Conservation (phyloP, 2,329 filamentous ascomycete species). For the Byssoonygena ceratinophila region DNA sequence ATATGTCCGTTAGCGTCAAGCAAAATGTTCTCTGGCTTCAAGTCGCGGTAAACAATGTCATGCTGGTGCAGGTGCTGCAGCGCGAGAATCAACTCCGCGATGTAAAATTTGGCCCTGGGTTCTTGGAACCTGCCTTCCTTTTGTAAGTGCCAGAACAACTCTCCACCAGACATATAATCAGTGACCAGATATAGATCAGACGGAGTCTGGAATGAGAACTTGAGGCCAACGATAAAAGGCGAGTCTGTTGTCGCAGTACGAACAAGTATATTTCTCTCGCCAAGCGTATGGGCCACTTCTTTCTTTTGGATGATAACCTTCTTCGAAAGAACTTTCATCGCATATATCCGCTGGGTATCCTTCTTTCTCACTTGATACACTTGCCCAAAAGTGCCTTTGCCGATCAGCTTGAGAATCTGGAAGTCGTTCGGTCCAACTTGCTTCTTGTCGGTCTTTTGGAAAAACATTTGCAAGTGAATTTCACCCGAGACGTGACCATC, state of each 20-base stretch:
- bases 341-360: slow-evolving; percentile 90
- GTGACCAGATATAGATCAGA: slow-evolving; percentile 97
- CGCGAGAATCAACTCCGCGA: slow-evolving; percentile 89
- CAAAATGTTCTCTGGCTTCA: slow-evolving; percentile 96
- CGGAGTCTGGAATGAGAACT: slow-evolving; percentile 97
- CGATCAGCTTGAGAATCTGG: slow-evolving; percentile 88
- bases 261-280: slow-evolving; percentile 93
- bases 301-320: slow-evolving; percentile 99
- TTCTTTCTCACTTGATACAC: slow-evolving; percentile 98
- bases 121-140: slow-evolving; percentile 95
- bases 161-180: slow-evolving; percentile 98
- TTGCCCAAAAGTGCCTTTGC: slow-evolving; percentile 95
- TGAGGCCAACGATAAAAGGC: slow-evolving; percentile 93
- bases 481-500: slow-evolving; percentile 70
- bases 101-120: slow-evolving; percentile 94
- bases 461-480: slow-evolving; percentile 74
- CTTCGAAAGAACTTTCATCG: slow-evolving; percentile 98
- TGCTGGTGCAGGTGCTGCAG: slow-evolving; percentile 92
- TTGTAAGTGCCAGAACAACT: slow-evolving; percentile 97
- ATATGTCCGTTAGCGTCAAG: slow-evolving; percentile 97
- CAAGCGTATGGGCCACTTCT: slow-evolving; percentile 92
- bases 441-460: slow-evolving; percentile 77
- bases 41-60: slow-evolving; percentile 93
- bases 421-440: slow-evolving; percentile 94
- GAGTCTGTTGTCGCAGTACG: slow-evolving; percentile 92